These are phyloP conservation scores for Tylopilus sp. DNA, from an alignment of 768 basidiomycete species.

Conservation along the genomic window DNA sequence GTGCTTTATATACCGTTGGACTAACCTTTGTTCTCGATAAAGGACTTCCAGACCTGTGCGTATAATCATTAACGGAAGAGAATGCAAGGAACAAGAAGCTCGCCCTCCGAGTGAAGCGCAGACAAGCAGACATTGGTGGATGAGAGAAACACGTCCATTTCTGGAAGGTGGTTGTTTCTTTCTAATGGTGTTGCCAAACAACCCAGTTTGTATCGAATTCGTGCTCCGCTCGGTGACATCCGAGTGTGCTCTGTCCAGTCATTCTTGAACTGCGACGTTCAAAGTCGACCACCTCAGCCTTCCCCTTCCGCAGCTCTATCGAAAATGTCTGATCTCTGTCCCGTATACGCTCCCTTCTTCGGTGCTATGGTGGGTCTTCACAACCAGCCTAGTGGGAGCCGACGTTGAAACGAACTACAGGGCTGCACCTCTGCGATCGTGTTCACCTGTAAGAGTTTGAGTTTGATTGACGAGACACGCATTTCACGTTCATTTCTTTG, in stretches of 20 bases:
- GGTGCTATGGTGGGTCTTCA: slow-evolving; percentile 78
- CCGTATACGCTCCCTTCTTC: slow-evolving; percentile 97
- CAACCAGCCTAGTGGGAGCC: not conserved
- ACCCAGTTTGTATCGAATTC: slow-evolving; percentile 8
- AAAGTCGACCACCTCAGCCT: not conserved
- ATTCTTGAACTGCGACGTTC: slow-evolving; percentile 7
- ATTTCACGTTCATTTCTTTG: not conserved
- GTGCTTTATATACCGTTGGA: not conserved
- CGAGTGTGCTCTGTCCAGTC: slow-evolving; percentile 8
- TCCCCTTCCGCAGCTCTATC: not conserved
- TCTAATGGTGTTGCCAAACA: slow-evolving; percentile 30
- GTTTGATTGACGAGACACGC: not conserved
- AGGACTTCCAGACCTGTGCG: slow-evolving; percentile 72
- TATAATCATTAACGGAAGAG: not conserved
- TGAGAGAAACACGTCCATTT: too few species aligned
- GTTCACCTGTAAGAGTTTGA: slow-evolving; percentile 79
- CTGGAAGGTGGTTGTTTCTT: slow-evolving; percentile 27
- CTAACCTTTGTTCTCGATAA: slow-evolving; percentile 69
- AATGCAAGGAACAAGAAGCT: slow-evolving; percentile 5
- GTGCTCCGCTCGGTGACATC: slow-evolving; percentile 24
- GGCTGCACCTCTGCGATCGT: slow-evolving; percentile 96
- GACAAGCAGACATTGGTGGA: slow-evolving; percentile 56
- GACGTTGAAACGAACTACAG: slow-evolving; percentile 38
- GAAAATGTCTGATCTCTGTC: slow-evolving; percentile 76
- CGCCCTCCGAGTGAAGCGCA: slow-evolving; percentile 67